Evolutionary conservation across 495 filamentous ascomycete species (phyloP).

Genomic region (Rostrohypoxylon terebratum): DNA sequence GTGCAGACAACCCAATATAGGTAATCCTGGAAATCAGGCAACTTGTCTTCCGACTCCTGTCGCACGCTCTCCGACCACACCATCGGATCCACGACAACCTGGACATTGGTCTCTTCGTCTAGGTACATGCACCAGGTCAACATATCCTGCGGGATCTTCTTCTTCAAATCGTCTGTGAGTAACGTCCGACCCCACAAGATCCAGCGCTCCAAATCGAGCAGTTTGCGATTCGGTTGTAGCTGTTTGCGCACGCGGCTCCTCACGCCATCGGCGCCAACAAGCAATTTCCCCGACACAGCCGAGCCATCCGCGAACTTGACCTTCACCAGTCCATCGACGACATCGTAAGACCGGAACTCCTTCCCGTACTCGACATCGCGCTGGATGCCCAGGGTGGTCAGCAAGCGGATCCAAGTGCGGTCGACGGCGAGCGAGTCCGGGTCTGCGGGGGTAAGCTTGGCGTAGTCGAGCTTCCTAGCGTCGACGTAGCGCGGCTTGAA

Average conservation of each 20-base stretch:
- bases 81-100: slow-evolving; percentile 52
- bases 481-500: slow-evolving; percentile 46
- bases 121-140: slow-evolving; percentile 49
- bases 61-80: slow-evolving; percentile 50
- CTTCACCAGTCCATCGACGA: slow-evolving; percentile 46
- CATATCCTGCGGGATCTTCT: slow-evolving; percentile 38
- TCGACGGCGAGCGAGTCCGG: slow-evolving; percentile 31
- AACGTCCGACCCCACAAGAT: slow-evolving; percentile 59
- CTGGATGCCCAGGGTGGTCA: slow-evolving; percentile 48
- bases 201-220: slow-evolving; percentile 58
- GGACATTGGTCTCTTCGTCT: slow-evolving; percentile 49
- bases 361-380: slow-evolving; percentile 59
- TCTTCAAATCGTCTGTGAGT: slow-evolving; percentile 49
- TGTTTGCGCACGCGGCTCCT: slow-evolving; percentile 56
- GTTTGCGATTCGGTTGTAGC: slow-evolving; percentile 54
- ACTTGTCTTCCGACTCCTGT: slow-evolving; percentile 43
- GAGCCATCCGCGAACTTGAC: slow-evolving; percentile 57
- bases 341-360: slow-evolving; percentile 51
- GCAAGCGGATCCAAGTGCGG: slow-evolving; percentile 41
- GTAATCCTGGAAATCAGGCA: slow-evolving; percentile 44
- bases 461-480: slow-evolving; percentile 33
- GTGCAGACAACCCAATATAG: slow-evolving; percentile 40
- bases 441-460: slow-evolving; percentile 26
- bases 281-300: slow-evolving; percentile 49
- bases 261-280: slow-evolving; percentile 63